Conservation (phyloP, 202 grass and related monocot genomes). For the Setaria viridis region DNA sequence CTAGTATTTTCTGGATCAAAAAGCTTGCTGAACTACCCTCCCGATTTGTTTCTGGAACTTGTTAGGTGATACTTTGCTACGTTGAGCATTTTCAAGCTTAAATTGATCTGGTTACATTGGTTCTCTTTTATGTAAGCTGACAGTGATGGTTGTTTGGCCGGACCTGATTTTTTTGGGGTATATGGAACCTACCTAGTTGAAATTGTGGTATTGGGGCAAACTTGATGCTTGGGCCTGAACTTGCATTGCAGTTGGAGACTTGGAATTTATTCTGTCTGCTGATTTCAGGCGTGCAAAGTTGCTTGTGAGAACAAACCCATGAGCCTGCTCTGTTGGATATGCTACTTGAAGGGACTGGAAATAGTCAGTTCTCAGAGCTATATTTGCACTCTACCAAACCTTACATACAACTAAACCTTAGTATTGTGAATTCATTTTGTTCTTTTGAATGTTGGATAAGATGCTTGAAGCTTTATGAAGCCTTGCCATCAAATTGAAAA, state of each 20-base stretch:
- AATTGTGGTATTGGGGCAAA: background rate
- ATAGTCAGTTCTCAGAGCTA: background rate
- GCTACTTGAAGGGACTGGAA: background rate
- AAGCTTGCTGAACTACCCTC: background rate
- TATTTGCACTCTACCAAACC: conserved; percentile 13
- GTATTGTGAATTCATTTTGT: background rate
- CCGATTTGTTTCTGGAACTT: background rate
- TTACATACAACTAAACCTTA: background rate
- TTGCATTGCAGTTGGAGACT: background rate
- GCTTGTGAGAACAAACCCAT: conserved; percentile 32
- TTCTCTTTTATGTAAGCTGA: conserved; percentile 8
- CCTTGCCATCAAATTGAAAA: background rate
- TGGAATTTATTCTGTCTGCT: conserved; percentile 16
- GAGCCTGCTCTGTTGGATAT: background rate
- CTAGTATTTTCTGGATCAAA: background rate
- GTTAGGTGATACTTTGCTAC: background rate
- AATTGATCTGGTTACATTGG: background rate
- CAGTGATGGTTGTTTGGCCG: background rate
- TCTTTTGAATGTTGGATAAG: background rate
- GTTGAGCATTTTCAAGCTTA: background rate
- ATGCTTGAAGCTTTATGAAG: conserved; percentile 24
- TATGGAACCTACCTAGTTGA: background rate
- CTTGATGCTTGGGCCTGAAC: conserved; percentile 10
- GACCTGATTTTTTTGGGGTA: background rate
- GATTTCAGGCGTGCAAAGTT: conserved; percentile 5